Base-by-base conservation (phyloP, 1,284 basidiomycete genomes). In the Thelephora terrestris region DNA sequence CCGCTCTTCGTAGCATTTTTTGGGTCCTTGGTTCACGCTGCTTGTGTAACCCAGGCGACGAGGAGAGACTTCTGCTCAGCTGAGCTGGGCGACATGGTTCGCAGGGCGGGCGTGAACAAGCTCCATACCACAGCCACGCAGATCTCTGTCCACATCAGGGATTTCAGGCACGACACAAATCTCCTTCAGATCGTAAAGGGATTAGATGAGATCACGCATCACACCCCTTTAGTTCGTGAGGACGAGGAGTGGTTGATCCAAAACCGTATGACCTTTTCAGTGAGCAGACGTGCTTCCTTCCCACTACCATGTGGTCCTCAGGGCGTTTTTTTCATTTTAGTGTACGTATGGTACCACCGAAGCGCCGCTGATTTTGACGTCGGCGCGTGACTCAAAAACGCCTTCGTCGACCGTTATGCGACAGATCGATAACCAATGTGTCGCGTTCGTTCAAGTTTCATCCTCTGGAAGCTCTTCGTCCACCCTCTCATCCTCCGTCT, bases 291-390 rank as follows among this genome's bases (percentile, higher is more conserved):
- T 42, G 45, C 55, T 44, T 48, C 48, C 51, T 47, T 55, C 48
- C 45, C 16, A 20, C 39, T 21, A 17, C 32, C 18, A 14, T 10
- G 34, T 34, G 7, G 43, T 55, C 38, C 50, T 57, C 45, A 23
- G 48, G 24, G 43, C 55, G 27, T 12, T 32, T 24, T 21, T 17
- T 17, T 44, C 25, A 35, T 9, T 42, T n/a, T 49, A 79, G 75
- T 84, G 84, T 60, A 70, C 81, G 27, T 85, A 84, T 58, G 82
- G 83, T 20, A 83, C 75, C 62, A 85, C 82, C 4, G 84, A 86
- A 65, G 74, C 77, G 52, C 79, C 80, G 43, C 77, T 74, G 3
- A 80, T 81, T 71, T 68, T 85, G 51, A 58, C 78, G 29, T 78
- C 80, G 16, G 53, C 50, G 42, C 43, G 53, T 40, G 49, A 37